Evolutionary conservation across 169 alveolate species (phyloP), one percentile per base, ranked within the genome.

Genomic region (Babesia caballi): DNA sequence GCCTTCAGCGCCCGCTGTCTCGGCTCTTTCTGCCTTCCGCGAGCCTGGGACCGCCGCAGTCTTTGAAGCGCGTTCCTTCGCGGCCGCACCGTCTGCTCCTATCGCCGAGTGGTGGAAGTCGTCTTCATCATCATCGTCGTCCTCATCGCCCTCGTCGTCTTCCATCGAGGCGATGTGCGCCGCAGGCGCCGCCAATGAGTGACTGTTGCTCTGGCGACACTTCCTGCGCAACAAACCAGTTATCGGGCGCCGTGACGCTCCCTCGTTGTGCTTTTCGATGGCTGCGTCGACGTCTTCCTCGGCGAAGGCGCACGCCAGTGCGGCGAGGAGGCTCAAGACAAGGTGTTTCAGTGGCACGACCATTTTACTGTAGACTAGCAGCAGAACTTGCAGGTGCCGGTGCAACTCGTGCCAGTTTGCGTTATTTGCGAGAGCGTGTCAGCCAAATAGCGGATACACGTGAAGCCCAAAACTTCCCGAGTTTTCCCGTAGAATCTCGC

Each of bases 161-260:
- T 63, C 73, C 73, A 63, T 63, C 5, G 51, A 25, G 4, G 73
- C 11, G 25, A 63, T 35, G 28, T 50, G 4, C 3, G 47, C 33
- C 3, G 58, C 15, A 2, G 73, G 4, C 19, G 54, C 60, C 0
- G 42, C 21, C 56, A 63, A 40, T 2, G 46, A 14, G 15, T n/a
- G 61, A 21, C 30, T 41, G 49, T 27, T 49, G 40, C 21, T 44
- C 9, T 9, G 73, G 9, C 15, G n/a, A 49, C 21, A 63, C 73
- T 63, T 63, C 61, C 73, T 44, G 19, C 73, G 59, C 0, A 61
- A 63, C 42, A 47, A 42, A n/a, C 61, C 73, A 35, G 61, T 12
- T 4, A 63, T 32, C 19, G 5, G 52, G 14, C 73, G 73, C 1
- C n/a, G 21, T n/a, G 54, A 21, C 14, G 49, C 21, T 27, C 19